Evolutionary conservation across 78 protist genomes (phyloP), one percentile per base, ranked within the genome.

Genomic region (Pigoraptor vietnamica): DNA sequence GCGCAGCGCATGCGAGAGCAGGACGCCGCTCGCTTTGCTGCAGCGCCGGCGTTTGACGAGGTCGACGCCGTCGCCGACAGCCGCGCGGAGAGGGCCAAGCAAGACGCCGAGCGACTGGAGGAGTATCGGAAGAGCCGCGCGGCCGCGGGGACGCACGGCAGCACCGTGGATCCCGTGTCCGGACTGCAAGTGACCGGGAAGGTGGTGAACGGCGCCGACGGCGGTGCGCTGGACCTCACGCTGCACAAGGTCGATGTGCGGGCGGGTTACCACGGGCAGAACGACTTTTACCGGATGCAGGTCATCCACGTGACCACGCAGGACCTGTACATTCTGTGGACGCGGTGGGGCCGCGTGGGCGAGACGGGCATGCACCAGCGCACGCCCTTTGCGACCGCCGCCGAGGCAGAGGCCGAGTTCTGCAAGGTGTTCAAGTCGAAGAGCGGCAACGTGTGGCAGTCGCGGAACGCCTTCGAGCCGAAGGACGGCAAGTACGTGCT

Each of bases 261-360:
- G 84, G 1, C 1, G 34, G 84, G 84, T 25, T 25, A 25, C 84
- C 32, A 79, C 32, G 84, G 84, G n/a, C 84, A 34, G 56, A 90
- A 93, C 94, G 89, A 93, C 37, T 93, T 82, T 40, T 90, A 90
- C 48, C 37, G 87, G 33, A 25, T 90, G 25, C 94, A 90, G 82
- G 84, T 90, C 48, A 79, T 79, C 84, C 84, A 79, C 84, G n/a
- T 90, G 33, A 21, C 9, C 24, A 1, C 37, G n/a, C 83, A 35
- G 36, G 37, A 21, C 21, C 2, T n/a, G n/a, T 90, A 90, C 86
- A 6, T 24, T 10, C 25, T 37, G n/a, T 93, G 48, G 88, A 87
- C 91, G 67, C 90, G 92, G 38, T 93, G 94, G 94, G 94, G 94
- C 37, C 94, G 94, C 40, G 92, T 92, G 24, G 94, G 94, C 67